Percentiles rank a stretch among this genome's conserved stretches.
phyloP scores from a whole-genome alignment of 192 early-diverging fungal species.

The Rhizophagus sp. region DNA sequence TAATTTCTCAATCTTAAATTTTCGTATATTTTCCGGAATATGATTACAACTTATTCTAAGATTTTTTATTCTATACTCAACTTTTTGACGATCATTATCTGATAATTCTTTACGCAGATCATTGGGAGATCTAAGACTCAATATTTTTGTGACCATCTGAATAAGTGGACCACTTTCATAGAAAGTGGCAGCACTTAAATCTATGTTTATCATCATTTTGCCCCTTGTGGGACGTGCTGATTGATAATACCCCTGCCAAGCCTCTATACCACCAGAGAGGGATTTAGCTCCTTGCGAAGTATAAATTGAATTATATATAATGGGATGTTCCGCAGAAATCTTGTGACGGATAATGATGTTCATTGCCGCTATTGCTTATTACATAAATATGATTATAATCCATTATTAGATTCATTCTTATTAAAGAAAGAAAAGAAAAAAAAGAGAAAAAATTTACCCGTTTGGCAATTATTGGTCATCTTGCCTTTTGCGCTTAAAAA shows the following conservation, averaged over 20 bases:
- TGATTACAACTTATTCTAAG: no score
- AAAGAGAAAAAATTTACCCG: neutral
- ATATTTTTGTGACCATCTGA: conserved; percentile 65
- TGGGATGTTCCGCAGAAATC: conserved; percentile 69
- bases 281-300: conserved; percentile 59
- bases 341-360: conserved; percentile 54
- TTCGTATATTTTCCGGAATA: conserved; percentile 37
- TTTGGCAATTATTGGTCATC: conserved; percentile 40
- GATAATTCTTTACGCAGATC: conserved; percentile 47
- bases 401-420: neutral
- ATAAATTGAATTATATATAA: conserved; percentile 86
- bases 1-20: conserved; percentile 69
- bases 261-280: conserved; percentile 71
- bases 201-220: conserved; percentile 67
- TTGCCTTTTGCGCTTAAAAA: conserved; percentile 49
- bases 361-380: conserved; percentile 57
- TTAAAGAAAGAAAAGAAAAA: neutral
- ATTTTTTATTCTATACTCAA: conserved; percentile 37
- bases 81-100: conserved; percentile 40
- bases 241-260: conserved; percentile 93
- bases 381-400: neutral
- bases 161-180: conserved; percentile 68
- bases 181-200: conserved; percentile 67
- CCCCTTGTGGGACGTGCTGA: conserved; percentile 62
- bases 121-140: conserved; percentile 50